Percentiles rank a stretch among this genome's conserved stretches.
Conservation (phyloP, 768 basidiomycete genomes). For the Atractiella rhizophila region DNA sequence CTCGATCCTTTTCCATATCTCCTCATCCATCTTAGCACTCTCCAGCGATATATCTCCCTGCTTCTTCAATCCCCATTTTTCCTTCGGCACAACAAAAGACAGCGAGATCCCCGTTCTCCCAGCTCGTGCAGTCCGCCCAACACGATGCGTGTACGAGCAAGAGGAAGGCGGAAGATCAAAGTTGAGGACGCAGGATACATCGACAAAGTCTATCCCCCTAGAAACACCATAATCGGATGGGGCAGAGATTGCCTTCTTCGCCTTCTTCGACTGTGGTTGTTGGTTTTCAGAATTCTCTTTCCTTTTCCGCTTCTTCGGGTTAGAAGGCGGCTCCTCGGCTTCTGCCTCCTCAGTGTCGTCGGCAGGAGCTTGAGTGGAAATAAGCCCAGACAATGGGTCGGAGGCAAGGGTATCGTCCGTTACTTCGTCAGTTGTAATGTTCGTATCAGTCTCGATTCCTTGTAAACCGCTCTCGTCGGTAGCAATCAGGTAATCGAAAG, state of each 20-base stretch:
- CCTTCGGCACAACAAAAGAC: conserved; percentile 47
- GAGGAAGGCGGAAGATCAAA: conserved; percentile 83
- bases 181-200: conserved; percentile 90
- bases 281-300: conserved; percentile 17
- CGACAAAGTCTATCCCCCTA: conserved; percentile 85
- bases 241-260: conserved; percentile 25
- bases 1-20: conserved; percentile 49
- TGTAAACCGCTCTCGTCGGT: conserved; percentile 59
- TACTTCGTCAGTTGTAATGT: conserved; percentile 20
- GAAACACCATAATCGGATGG: conserved; percentile 87
- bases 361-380: conserved; percentile 16
- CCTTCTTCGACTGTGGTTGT: conserved; percentile 27
- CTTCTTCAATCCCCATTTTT: conserved; percentile 39
- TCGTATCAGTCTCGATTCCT: conserved; percentile 30
- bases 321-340: not conserved
- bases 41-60: conserved; percentile 42
- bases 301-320: conserved; percentile 6
- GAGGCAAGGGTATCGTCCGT: too few relatives aligned
- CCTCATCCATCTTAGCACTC: conserved; percentile 49
- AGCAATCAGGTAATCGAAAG: conserved; percentile 95
- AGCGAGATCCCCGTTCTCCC: conserved; percentile 77
- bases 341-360: not conserved
- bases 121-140: conserved; percentile 87
- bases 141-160: conserved; percentile 75
- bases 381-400: too few relatives aligned